These are phyloP conservation scores for Phoenix roebelenii DNA, from an alignment of 176 grass and related monocot genomes.

Conservation along the genomic window DNA sequence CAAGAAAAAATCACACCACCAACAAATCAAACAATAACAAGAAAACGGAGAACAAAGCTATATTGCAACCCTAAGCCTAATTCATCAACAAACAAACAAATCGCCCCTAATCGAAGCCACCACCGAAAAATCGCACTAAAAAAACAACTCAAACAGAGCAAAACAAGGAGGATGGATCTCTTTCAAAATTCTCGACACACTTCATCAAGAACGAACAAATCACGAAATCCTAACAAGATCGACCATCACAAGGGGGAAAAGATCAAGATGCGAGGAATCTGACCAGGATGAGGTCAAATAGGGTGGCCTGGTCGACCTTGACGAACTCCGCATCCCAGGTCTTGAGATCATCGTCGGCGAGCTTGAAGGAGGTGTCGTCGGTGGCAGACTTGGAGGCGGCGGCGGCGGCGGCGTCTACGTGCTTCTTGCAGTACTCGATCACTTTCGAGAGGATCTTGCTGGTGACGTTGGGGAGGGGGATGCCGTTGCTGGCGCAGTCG, in stretches of 20 bases:
- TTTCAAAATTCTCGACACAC: no score
- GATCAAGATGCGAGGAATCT: not conserved
- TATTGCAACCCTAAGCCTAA: no score
- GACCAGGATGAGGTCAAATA: conserved; percentile 63
- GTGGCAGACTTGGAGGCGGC: conserved; percentile 30
- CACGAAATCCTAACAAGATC: no score
- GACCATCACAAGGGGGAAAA: not conserved
- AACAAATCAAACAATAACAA: no score
- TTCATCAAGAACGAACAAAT: no score
- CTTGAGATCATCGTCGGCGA: conserved; percentile 33
- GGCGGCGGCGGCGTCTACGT: conserved; percentile 28
- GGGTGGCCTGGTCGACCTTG: conserved; percentile 37
- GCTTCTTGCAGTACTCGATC: conserved; percentile 51
- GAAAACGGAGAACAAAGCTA: no score
- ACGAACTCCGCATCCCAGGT: conserved; percentile 50
- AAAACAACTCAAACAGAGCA: no score
- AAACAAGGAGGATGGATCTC: no score
- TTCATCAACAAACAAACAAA: no score
- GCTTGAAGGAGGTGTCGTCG: conserved; percentile 11
- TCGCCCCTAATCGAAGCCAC: no score
- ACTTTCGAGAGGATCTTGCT: conserved; percentile 33
- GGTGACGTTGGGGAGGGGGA: conserved; percentile 34
- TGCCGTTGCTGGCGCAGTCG: conserved; percentile 26
- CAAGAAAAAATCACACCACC: no score
- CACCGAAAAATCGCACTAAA: no score